A percentile compares a stretch with the other conserved stretches of the same genome.
Conservation (phyloP, 495 filamentous ascomycete genomes). For the Massariosphaeria phaeospora region DNA sequence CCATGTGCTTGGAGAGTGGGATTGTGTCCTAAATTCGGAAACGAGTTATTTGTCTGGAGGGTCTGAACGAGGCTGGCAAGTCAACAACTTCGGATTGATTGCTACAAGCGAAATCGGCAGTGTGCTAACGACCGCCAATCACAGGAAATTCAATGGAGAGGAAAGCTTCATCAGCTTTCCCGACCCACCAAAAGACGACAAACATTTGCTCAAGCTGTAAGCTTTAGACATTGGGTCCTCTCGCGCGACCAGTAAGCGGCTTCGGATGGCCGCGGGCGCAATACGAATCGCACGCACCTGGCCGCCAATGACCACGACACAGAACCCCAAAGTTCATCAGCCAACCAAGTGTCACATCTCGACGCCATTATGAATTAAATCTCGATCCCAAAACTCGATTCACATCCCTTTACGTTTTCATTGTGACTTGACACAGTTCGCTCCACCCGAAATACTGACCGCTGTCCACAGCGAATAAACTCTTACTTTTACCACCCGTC, state of each 20-base stretch:
- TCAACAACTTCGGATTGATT: slow-evolving; percentile 27
- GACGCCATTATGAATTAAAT: not conserved
- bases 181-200: not conserved
- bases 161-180: slow-evolving; percentile 20
- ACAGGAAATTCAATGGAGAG: slow-evolving; percentile 31
- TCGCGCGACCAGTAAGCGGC: no score
- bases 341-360: not conserved
- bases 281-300: no score
- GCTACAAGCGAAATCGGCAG: not conserved
- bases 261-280: no score
- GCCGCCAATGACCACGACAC: not conserved
- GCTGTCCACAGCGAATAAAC: no score
- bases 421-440: no score
- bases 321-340: not conserved
- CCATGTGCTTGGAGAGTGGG: slow-evolving; percentile 79
- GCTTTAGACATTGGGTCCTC: not conserved
- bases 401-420: no score
- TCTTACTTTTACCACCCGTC: no score
- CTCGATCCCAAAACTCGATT: no score
- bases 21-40: slow-evolving; percentile 71
- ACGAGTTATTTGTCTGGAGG: slow-evolving; percentile 72
- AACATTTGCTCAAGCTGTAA: slow-evolving; percentile 9
- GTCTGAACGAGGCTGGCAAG: slow-evolving; percentile 86
- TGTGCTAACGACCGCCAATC: not conserved
- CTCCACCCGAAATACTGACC: no score